phyloP scores from a whole-genome alignment of 805 yeast species.

The Cyberlindnera xishuangbannaensis region DNA sequence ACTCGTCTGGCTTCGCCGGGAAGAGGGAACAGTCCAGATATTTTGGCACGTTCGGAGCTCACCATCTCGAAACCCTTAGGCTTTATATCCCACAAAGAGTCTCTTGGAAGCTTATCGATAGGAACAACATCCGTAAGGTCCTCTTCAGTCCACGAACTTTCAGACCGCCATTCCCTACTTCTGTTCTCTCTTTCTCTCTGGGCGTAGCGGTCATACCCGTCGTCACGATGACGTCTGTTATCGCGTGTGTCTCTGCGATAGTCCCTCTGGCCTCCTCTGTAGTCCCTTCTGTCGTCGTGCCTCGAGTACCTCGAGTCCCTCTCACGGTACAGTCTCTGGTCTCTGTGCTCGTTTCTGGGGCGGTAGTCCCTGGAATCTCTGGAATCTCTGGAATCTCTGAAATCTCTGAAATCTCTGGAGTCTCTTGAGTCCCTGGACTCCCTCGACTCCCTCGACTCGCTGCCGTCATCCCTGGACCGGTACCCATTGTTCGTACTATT shows the following conservation, averaged over 20 bases:
- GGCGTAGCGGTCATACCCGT: too few relatives aligned
- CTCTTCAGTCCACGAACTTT: too few relatives aligned
- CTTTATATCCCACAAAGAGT: conserved; percentile 62
- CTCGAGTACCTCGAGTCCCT: conserved; percentile 1
- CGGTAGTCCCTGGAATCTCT: conserved; percentile 5
- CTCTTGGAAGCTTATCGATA: conserved; percentile 45
- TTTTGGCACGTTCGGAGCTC: conserved; percentile 70
- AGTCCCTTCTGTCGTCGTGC: conserved; percentile 3
- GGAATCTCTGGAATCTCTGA: conserved; percentile 1
- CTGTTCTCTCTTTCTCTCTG: conserved; percentile 3
- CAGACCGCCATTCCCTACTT: conserved; percentile 1
- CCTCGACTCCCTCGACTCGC: too few relatives aligned
- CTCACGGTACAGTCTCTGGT: conserved; percentile 1
- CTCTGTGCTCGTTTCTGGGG: conserved; percentile 1
- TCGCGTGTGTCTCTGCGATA: conserved; percentile 5
- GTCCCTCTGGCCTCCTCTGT: conserved; percentile 7
- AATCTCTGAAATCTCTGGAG: conserved; percentile 4
- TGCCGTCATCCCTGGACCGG: too few relatives aligned
- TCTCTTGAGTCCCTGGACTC: too few relatives aligned
- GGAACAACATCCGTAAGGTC: conserved; percentile 37
- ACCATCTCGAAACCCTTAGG: conserved; percentile 72
- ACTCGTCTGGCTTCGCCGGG: conserved; percentile 52
- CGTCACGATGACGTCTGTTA: conserved; percentile 8
- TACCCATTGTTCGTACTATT: too few relatives aligned
- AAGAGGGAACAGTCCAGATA: conserved; percentile 70